Conservation (phyloP, 1,284 basidiomycete species). For the Waitea zeae region DNA sequence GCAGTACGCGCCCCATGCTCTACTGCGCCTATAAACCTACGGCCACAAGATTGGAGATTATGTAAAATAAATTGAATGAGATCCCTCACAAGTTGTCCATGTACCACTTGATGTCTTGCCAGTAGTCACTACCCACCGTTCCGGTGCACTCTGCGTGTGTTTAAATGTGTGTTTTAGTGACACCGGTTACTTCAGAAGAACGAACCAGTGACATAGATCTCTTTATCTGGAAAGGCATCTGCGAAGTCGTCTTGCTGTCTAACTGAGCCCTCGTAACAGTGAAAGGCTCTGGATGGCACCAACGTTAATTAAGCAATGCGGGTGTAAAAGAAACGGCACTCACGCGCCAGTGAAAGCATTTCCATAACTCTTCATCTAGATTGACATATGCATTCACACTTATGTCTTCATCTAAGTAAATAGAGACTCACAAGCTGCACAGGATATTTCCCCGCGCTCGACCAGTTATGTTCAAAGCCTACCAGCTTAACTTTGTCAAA, state of each 20-base stretch:
- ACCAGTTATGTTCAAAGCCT: constrained; percentile 12
- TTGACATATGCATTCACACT: not conserved
- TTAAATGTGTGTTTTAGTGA: not conserved
- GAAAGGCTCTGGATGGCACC: constrained; percentile 16
- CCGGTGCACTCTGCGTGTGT: constrained; percentile 28
- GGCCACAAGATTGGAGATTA: not conserved
- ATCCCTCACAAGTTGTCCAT: constrained; percentile 48
- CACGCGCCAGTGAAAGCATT: not conserved
- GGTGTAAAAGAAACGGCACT: not conserved
- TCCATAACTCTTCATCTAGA: not conserved
- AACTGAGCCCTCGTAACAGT: constrained; percentile 28
- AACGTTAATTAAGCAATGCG: not conserved
- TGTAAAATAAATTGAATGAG: not conserved
- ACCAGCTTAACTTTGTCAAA: constrained; percentile 16
- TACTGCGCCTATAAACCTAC: constrained; percentile 24
- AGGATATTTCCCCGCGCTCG: constrained; percentile 27
- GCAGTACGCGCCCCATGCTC: constrained; percentile 28
- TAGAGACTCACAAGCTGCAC: constrained; percentile 22
- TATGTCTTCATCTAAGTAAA: not conserved
- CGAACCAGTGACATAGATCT: constrained; percentile 25
- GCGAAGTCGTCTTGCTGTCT: constrained; percentile 24
- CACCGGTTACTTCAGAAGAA: not conserved
- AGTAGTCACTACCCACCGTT: constrained; percentile 45
- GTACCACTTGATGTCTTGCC: constrained; percentile 67
- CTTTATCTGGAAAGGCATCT: constrained; percentile 24